These are phyloP conservation scores for Rhizophora mangle DNA, from an alignment of 345 rosid genomes.

Conservation along the genomic window DNA sequence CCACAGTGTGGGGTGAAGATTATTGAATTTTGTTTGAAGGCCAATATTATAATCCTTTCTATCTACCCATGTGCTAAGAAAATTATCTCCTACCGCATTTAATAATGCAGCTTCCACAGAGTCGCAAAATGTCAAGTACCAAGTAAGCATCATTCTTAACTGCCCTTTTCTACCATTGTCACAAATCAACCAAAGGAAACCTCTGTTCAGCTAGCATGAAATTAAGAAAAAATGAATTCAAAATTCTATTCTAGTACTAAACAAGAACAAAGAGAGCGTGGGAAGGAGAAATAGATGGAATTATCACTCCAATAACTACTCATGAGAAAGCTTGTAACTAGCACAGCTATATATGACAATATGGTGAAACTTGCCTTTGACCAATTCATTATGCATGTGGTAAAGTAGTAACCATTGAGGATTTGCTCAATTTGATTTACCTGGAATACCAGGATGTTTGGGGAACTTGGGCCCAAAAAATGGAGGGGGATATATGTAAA, in stretches of 20 bases:
- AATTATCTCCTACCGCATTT: too few relatives aligned
- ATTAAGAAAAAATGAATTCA: background rate
- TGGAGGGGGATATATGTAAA: conserved; percentile 93
- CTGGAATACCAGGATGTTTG: conserved; percentile 83
- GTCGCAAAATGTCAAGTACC: background rate
- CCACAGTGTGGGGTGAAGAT: background rate
- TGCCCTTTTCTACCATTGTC: too few relatives aligned
- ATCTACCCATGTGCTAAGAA: too few relatives aligned
- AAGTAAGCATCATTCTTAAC: background rate
- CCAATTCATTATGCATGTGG: too few relatives aligned
- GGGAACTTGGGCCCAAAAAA: conserved; percentile 90
- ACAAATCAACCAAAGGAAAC: background rate
- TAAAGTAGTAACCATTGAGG: background rate
- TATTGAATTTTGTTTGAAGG: too few relatives aligned
- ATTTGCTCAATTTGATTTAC: conserved; percentile 27
- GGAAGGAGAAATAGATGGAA: background rate
- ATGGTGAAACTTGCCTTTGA: too few relatives aligned
- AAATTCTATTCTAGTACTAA: background rate
- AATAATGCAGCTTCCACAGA: background rate
- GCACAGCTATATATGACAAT: background rate
- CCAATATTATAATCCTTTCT: too few relatives aligned
- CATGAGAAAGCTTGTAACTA: background rate
- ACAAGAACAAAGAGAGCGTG: background rate
- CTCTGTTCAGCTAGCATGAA: background rate
- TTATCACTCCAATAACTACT: background rate